phyloP scores from a whole-genome alignment of 306 rosid genomes.

The Begonia fuchsioides region DNA sequence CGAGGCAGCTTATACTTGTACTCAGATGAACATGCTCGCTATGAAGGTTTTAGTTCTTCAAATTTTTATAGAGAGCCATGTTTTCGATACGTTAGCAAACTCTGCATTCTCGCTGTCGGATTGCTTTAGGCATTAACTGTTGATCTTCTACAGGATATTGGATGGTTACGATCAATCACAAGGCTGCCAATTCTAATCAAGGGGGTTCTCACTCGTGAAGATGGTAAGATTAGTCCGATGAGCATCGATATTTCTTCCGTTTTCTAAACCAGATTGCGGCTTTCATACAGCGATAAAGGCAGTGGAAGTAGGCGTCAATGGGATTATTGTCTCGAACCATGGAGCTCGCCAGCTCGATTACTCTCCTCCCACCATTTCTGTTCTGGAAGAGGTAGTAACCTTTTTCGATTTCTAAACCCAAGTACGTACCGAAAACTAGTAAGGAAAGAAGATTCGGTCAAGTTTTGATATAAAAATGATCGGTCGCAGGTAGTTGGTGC shows the following conservation, averaged over 20 bases:
- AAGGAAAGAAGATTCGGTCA: too few relatives aligned
- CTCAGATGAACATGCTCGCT: background rate
- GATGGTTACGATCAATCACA: conserved; percentile 25
- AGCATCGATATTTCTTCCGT: background rate
- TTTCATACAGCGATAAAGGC: conserved; percentile 26
- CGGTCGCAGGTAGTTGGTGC: conserved; percentile 33
- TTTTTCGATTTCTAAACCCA: background rate
- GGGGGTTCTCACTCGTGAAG: conserved; percentile 32
- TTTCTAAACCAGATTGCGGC: too few relatives aligned
- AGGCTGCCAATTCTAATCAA: conserved; percentile 26
- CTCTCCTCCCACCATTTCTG: conserved; percentile 25
- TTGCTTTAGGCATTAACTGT: background rate
- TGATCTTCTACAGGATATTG: conserved; percentile 15
- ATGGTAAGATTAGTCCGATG: conserved; percentile 18
- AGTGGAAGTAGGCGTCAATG: conserved; percentile 22
- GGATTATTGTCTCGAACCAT: conserved; percentile 30
- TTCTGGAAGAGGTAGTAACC: conserved; percentile 23
- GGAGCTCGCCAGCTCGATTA: conserved; percentile 32
- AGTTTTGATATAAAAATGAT: background rate
- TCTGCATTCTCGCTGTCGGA: too few relatives aligned
- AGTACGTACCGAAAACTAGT: background rate
- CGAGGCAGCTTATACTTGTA: too few relatives aligned
- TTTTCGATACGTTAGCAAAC: background rate
- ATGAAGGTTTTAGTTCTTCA: too few relatives aligned
- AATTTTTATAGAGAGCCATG: background rate